Percentiles rank a stretch among this genome's conserved stretches.
phyloP scores from a whole-genome alignment of 768 basidiomycete genomes.

The Lentinus brumalis region DNA sequence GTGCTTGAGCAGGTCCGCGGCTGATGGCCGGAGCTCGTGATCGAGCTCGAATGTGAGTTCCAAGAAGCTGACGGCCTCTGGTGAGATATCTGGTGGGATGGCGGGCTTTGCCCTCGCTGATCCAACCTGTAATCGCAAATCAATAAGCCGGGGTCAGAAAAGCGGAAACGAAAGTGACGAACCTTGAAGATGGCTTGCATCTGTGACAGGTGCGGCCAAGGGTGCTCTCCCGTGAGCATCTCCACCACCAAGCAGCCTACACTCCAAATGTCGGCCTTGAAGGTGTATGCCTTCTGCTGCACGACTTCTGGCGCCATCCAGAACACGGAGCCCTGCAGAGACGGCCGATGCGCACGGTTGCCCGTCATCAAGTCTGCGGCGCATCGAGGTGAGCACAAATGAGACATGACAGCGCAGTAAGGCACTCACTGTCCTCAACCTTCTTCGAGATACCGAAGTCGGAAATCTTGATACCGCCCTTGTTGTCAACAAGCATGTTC shows the following conservation, averaged over 20 bases:
- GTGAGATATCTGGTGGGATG: slow-evolving; percentile 88
- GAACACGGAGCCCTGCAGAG: slow-evolving; percentile 96
- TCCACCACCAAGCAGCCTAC: slow-evolving; percentile 94
- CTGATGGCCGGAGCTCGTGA: slow-evolving; percentile 78
- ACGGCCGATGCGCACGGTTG: slow-evolving; percentile 82
- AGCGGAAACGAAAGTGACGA: slow-evolving; percentile 8
- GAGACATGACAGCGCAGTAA: not conserved
- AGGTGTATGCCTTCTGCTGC: slow-evolving; percentile 90
- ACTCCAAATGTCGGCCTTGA: slow-evolving; percentile 96
- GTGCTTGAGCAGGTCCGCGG: slow-evolving; percentile 73
- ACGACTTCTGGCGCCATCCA: slow-evolving; percentile 99
- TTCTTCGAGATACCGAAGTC: slow-evolving; percentile 98
- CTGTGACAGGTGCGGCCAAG: slow-evolving; percentile 93
- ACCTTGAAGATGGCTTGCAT: slow-evolving; percentile 99
- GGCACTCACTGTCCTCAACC: slow-evolving; percentile 84
- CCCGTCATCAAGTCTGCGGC: slow-evolving; percentile 48
- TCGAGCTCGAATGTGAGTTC: slow-evolving; percentile 85
- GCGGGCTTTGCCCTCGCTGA: slow-evolving; percentile 78
- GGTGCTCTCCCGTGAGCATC: slow-evolving; percentile 96
- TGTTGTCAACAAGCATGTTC: slow-evolving; percentile 97
- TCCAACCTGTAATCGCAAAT: slow-evolving; percentile 66
- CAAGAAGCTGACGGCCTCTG: slow-evolving; percentile 87
- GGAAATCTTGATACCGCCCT: slow-evolving; percentile 95
- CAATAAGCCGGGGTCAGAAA: not conserved
- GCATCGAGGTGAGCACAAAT: not conserved